These are phyloP conservation scores for Cladosporium colombiae DNA, from an alignment of 2,329 filamentous ascomycete species.

Conservation along the genomic window DNA sequence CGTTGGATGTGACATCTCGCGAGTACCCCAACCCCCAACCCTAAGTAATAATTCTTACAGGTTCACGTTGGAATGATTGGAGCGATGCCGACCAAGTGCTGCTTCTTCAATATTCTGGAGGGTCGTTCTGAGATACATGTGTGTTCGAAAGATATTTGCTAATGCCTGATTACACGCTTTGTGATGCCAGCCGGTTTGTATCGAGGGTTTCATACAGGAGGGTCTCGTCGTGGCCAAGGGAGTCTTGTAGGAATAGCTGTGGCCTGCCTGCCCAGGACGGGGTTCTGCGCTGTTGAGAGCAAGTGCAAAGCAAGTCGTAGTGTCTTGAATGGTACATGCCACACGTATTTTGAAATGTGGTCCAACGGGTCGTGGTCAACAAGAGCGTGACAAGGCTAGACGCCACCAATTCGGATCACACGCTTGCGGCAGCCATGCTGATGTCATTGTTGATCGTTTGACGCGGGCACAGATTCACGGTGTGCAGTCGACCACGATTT, in stretches of 20 bases:
- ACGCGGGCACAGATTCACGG: neutral
- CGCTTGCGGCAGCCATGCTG: neutral
- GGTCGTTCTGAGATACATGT: too few relatives aligned
- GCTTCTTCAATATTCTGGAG: neutral
- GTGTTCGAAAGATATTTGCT: neutral
- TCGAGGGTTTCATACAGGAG: rapidly evolving
- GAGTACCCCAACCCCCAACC: neutral
- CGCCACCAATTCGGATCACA: neutral
- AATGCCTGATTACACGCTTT: neutral
- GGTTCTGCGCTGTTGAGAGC: neutral
- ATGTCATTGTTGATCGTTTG: constrained; percentile 11
- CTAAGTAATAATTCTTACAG: neutral
- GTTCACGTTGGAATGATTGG: neutral
- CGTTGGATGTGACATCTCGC: neutral
- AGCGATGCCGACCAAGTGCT: neutral
- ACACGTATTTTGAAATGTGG: neutral
- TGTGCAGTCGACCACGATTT: neutral
- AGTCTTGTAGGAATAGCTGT: neutral
- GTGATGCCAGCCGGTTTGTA: neutral
- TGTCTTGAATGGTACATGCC: neutral
- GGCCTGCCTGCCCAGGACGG: neutral
- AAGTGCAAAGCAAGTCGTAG: neutral
- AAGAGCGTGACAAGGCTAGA: neutral
- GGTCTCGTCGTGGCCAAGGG: neutral
- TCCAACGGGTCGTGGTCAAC: neutral